These are phyloP conservation scores for Fusarium protoensiforme DNA, from an alignment of 2,329 filamentous ascomycete species.

Conservation along the genomic window DNA sequence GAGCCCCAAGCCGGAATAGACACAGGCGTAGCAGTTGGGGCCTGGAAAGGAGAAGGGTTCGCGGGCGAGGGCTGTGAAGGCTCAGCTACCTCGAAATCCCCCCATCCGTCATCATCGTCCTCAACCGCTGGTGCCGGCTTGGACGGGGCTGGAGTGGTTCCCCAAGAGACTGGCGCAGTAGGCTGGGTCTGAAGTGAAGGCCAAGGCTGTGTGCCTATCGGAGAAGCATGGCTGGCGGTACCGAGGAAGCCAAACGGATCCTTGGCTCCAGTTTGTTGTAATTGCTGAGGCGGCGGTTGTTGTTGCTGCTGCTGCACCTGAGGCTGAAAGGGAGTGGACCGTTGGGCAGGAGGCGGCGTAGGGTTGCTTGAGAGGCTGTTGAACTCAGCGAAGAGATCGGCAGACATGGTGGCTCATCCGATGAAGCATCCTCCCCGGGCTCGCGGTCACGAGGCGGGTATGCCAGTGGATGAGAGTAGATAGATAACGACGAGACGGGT, in stretches of 20 bases:
- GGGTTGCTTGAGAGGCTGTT: constrained; percentile 58
- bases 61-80: constrained; percentile 32
- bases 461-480: background rate
- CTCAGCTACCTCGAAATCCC: constrained; percentile 72
- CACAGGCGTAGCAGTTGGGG: constrained; percentile 2
- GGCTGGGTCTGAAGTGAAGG: constrained; percentile 43
- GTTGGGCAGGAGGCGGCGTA: constrained; percentile 42
- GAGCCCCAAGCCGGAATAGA: constrained; percentile 28
- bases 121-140: constrained; percentile 41
- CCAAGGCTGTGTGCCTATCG: constrained; percentile 44
- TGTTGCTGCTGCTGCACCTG: constrained; percentile 9
- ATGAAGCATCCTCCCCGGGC: constrained; percentile 24
- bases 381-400: constrained; percentile 74
- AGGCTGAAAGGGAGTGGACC: constrained; percentile 22
- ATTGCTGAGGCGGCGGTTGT: constrained; percentile 13
- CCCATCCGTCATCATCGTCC: constrained; percentile 73
- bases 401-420: constrained; percentile 62
- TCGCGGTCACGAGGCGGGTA: constrained; percentile 11
- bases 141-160: constrained; percentile 19
- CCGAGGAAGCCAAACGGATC: constrained; percentile 43
- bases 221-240: constrained; percentile 23
- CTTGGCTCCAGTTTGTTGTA: constrained; percentile 34
- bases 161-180: constrained; percentile 31
- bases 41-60: constrained; percentile 25
- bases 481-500: background rate